Conservation (phyloP, 768 basidiomycete genomes). For the Rhizopogon vinicolor region DNA sequence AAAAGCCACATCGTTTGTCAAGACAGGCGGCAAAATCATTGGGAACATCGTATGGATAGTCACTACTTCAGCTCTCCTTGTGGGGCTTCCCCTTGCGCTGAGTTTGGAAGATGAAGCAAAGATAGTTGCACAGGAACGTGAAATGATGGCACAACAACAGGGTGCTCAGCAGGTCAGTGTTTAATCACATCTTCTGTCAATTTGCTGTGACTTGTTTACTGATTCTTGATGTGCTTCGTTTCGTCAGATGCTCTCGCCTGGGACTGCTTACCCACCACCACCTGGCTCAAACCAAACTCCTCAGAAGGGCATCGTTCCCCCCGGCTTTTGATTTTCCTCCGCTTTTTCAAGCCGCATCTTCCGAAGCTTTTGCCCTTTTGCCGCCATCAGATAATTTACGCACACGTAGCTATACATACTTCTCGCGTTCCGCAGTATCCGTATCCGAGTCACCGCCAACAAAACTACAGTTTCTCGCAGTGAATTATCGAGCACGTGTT, state of each 20-base stretch:
- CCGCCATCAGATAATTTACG: slow-evolving; percentile 1
- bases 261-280: slow-evolving; percentile 48
- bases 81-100: slow-evolving; percentile 90
- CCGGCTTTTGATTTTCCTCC: slow-evolving; percentile 60
- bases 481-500: slow-evolving; percentile 14
- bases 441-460: slow-evolving; percentile 3
- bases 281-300: slow-evolving; percentile 33
- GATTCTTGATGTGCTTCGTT: slow-evolving; percentile 5
- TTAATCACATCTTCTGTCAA: background rate
- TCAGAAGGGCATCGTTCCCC: slow-evolving; percentile 67
- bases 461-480: slow-evolving; percentile 8
- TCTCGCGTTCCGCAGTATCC: slow-evolving; percentile 12
- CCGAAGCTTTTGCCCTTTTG: background rate
- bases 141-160: slow-evolving; percentile 89
- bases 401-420: slow-evolving; percentile 12
- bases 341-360: background rate
- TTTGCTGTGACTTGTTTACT: slow-evolving; percentile 4
- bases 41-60: slow-evolving; percentile 94
- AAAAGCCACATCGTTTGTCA: slow-evolving; percentile 59
- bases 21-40: slow-evolving; percentile 62
- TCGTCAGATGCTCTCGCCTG: slow-evolving; percentile 67
- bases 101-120: slow-evolving; percentile 96
- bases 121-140: slow-evolving; percentile 90
- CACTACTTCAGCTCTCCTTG: slow-evolving; percentile 89
- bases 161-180: slow-evolving; percentile 80